Evolutionary conservation across 768 basidiomycete species (phyloP).

Genomic region (Russula earlei): DNA sequence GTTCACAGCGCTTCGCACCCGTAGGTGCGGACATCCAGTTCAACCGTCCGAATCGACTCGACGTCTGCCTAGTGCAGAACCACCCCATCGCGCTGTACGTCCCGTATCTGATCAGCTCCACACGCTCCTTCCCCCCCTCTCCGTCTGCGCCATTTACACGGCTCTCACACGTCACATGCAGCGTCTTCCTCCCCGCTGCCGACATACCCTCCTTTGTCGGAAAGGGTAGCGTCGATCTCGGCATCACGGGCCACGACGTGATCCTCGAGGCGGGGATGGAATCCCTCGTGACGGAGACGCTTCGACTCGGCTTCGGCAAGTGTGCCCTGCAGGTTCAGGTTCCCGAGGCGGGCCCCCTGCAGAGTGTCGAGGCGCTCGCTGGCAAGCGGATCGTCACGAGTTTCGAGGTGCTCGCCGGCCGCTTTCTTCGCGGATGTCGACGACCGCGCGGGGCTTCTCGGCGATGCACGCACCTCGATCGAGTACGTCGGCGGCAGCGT

Average conservation of each 20-base stretch:
- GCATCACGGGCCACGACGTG: slow-evolving; percentile 97
- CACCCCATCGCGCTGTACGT: slow-evolving; percentile 87
- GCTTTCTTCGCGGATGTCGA: slow-evolving; percentile 71
- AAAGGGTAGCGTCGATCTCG: slow-evolving; percentile 92
- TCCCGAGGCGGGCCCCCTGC: slow-evolving; percentile 62
- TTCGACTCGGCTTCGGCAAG: slow-evolving; percentile 87
- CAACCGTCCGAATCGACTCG: slow-evolving; percentile 74
- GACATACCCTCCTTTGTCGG: slow-evolving; percentile 99
- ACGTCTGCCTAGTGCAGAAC: slow-evolving; percentile 90
- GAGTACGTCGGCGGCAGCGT: slow-evolving; percentile 97
- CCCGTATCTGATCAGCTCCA: too few relatives aligned
- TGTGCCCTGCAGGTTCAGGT: slow-evolving; percentile 87
- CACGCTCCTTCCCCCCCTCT: background rate
- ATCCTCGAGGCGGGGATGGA: slow-evolving; percentile 87
- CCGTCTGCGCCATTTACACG: background rate
- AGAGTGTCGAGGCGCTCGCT: slow-evolving; percentile 67
- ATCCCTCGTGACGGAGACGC: slow-evolving; percentile 61
- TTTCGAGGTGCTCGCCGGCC: slow-evolving; percentile 79
- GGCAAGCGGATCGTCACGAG: slow-evolving; percentile 93
- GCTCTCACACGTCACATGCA: slow-evolving; percentile 25
- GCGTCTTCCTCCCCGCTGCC: slow-evolving; percentile 91
- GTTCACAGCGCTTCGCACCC: background rate
- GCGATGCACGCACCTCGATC: slow-evolving; percentile 61
- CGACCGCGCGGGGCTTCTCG: slow-evolving; percentile 39
- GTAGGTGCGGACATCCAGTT: slow-evolving; percentile 94